Evolutionary conservation across 164 flowering plant species (phyloP), one percentile per base, ranked within the genome.

Genomic region (Warburgia ugandensis): DNA sequence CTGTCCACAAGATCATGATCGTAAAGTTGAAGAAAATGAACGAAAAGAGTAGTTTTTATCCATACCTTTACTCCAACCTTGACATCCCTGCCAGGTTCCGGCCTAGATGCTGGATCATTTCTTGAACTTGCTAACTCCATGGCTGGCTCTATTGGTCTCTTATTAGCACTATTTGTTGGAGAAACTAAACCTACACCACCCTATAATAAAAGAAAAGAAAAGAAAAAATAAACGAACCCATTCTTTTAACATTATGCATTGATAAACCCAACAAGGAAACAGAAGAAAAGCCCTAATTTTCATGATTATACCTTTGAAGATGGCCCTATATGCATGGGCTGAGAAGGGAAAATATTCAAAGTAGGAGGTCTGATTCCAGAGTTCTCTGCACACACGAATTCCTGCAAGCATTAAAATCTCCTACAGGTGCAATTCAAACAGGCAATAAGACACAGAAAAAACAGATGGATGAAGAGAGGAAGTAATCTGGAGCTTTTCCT

Each of bases 271-370:
- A 16, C 41, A 20, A 22, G 6, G 19, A n/a, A 37, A 1, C 13
- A n/a, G 19, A 36, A 35, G 20, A 32, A 56, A 48, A 45, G 9
- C 13, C 13, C 46, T 26, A 17, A 9, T 41, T 52, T 27, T 42
- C 25, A 10, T 14, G 22, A 44, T 8, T n/a, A 27, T 58, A 77
- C 81, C 76, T 69, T 77, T 36, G 75, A 20, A 17, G 77, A 52
- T 50, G 95, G 87, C 52, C 84, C 99, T 14, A 83, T 85, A 71
- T 89, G 97, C 97, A 94, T 89, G 40, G 99, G 99, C 61, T 86
- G 90, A 53, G 99, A 89, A 20, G 99, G 99, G 77, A 94, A 94
- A 58, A 94, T 94, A 74, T 89, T 94, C 58, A 94, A 50, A 54
- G 97, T 94, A 35, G 92, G 97, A 46, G 95, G 97, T 59, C 90